A percentile compares a stretch with the other conserved stretches of the same genome.
Evolutionary conservation across 2,329 filamentous ascomycete species (phyloP).

Genomic region (Pseudocercospora crystallina): DNA sequence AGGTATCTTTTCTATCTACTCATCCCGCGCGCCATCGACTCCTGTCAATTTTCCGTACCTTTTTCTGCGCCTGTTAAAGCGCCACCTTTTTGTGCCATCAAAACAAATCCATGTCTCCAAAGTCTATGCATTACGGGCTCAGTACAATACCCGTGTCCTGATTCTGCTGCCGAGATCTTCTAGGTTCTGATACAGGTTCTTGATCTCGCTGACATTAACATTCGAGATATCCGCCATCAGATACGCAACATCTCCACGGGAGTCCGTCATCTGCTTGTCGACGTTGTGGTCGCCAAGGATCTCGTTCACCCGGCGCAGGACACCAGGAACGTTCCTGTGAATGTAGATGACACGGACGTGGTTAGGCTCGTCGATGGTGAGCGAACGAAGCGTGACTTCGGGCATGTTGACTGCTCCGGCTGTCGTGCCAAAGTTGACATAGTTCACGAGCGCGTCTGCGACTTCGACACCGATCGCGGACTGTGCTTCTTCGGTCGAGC

Average conservation of each 20-base stretch:
- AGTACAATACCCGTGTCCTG: slow-evolving; percentile 51
- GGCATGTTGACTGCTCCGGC: slow-evolving; percentile 93
- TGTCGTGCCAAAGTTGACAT: slow-evolving; percentile 93
- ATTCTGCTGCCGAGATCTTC: slow-evolving; percentile 63
- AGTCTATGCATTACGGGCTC: not conserved
- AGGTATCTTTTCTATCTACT: slow-evolving; percentile 12
- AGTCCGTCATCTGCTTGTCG: slow-evolving; percentile 98
- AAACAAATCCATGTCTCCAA: not conserved
- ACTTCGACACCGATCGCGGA: slow-evolving; percentile 95
- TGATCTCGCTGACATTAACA: slow-evolving; percentile 77
- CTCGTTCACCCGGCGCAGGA: slow-evolving; percentile 91
- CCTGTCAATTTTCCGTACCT: not conserved
- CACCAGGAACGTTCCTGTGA: slow-evolving; percentile 93
- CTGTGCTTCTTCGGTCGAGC: slow-evolving; percentile 96
- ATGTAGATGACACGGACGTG: slow-evolving; percentile 94
- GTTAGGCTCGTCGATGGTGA: slow-evolving; percentile 85
- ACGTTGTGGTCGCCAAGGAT: slow-evolving; percentile 95
- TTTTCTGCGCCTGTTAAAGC: not conserved
- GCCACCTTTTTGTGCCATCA: not conserved
- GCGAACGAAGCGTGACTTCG: slow-evolving; percentile 85
- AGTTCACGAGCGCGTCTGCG: slow-evolving; percentile 79
- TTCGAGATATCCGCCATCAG: slow-evolving; percentile 96
- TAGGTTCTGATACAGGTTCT: slow-evolving; percentile 78
- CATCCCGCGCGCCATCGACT: not conserved
- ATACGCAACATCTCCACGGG: slow-evolving; percentile 89